phyloP scores from a whole-genome alignment of 805 yeast genomes.

The Sporopachydermia lactativora region DNA sequence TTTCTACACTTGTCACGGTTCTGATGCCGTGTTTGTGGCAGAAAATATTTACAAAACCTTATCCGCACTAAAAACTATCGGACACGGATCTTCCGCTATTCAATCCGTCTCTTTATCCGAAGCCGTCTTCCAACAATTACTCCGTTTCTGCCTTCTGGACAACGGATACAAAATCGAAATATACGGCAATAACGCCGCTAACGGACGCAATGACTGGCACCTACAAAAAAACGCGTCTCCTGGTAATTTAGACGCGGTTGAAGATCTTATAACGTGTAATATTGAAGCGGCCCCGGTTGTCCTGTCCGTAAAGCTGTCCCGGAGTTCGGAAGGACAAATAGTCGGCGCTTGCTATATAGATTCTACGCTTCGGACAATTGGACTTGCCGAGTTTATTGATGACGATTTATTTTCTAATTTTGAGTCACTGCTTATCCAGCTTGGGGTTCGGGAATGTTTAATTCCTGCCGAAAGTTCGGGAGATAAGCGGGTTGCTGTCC shows the following conservation, averaged over 20 bases:
- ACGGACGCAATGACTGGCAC: constrained; percentile 32
- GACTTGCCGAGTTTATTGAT: constrained; percentile 70
- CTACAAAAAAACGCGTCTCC: constrained; percentile 61
- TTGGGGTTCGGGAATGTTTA: constrained; percentile 78
- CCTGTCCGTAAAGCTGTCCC: constrained; percentile 32
- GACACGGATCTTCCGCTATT: constrained; percentile 28
- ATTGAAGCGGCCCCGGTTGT: constrained; percentile 38
- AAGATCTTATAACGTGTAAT: constrained; percentile 38
- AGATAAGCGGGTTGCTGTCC: constrained; percentile 38
- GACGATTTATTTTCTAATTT: constrained; percentile 78
- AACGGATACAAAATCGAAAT: constrained; percentile 69
- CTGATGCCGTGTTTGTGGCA: constrained; percentile 74
- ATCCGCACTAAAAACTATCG: constrained; percentile 51
- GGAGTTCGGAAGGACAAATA: constrained; percentile 28
- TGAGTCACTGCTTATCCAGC: constrained; percentile 75
- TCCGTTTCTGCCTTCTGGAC: constrained; percentile 54
- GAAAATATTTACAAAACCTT: constrained; percentile 73
- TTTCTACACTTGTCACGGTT: constrained; percentile 59
- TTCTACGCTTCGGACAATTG: constrained; percentile 48
- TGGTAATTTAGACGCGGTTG: constrained; percentile 73
- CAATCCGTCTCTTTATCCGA: constrained; percentile 67
- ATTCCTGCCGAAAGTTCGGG: constrained; percentile 30
- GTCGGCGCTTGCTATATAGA: constrained; percentile 78
- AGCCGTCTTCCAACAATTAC: constrained; percentile 52
- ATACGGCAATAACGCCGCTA: constrained; percentile 34